Percentiles rank a stretch among this genome's conserved stretches.
phyloP scores from a whole-genome alignment of 768 basidiomycete species.

The Serendipita sp. region DNA sequence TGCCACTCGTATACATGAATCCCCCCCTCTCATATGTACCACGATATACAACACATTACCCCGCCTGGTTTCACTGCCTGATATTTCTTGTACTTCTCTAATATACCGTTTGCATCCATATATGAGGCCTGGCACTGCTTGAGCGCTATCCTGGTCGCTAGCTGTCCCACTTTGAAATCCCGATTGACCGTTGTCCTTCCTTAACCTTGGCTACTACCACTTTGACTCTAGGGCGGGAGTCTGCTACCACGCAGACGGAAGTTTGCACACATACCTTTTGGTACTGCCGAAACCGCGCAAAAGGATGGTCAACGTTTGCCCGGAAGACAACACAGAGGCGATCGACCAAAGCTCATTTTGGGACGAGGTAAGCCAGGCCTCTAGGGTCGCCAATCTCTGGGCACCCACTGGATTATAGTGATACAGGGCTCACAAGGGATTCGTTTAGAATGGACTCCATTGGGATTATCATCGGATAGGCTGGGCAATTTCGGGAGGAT shows the following conservation, averaged over 20 bases:
- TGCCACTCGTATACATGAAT: background rate
- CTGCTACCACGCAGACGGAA: no score
- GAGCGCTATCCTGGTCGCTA: background rate
- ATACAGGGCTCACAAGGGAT: background rate
- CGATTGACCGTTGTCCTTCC: no score
- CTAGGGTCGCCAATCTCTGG: no score
- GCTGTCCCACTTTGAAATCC: no score
- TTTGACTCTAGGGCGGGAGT: no score
- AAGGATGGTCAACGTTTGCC: background rate
- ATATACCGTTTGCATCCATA: background rate
- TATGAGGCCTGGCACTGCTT: background rate
- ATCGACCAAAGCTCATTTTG: slow-evolving; percentile 51
- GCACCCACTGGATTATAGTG: background rate
- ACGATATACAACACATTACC: background rate
- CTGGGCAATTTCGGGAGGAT: slow-evolving; percentile 54
- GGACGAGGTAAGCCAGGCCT: slow-evolving; percentile 16
- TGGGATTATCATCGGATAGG: slow-evolving; percentile 38
- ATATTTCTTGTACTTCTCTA: background rate
- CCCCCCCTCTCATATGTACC: background rate
- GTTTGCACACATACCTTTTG: no score
- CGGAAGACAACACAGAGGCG: slow-evolving; percentile 23
- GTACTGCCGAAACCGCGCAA: no score
- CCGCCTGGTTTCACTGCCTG: background rate
- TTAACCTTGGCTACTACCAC: no score
- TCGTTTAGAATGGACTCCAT: slow-evolving; percentile 5